A percentile compares a stretch with the other conserved stretches of the same genome.
Conservation (phyloP, 306 rosid species). For the Casuarina glauca region DNA sequence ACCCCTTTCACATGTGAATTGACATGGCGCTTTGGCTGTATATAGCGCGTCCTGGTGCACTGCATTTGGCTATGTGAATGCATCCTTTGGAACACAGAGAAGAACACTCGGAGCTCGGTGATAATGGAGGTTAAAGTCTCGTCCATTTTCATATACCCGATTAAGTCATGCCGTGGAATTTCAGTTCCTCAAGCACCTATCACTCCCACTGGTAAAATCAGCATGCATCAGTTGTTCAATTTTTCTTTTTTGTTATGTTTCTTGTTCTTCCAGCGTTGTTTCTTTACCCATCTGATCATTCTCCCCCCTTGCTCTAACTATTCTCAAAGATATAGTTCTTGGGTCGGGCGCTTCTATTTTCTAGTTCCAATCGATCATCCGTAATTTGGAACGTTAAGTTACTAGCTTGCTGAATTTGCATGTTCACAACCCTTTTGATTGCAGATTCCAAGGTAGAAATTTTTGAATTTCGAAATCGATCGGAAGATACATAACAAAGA, state of each 20-base stretch:
- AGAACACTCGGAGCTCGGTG: neutral
- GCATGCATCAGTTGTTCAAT: neutral
- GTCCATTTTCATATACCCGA: constrained; percentile 63
- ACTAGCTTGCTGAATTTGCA: neutral
- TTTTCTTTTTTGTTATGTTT: neutral
- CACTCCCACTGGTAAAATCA: constrained; percentile 61
- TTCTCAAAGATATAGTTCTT: neutral
- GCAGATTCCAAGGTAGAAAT: neutral
- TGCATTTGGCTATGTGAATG: neutral
- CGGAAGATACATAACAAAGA: neutral
- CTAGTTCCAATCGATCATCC: neutral
- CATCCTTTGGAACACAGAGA: neutral
- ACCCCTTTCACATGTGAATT: too few relatives aligned
- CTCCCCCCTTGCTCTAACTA: neutral
- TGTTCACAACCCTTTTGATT: neutral
- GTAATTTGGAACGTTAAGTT: neutral
- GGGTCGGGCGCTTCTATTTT: neutral
- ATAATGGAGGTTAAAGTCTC: constrained; percentile 43
- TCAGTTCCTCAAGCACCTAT: constrained; percentile 67
- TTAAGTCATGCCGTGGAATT: constrained; percentile 90
- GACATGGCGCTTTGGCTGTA: too few relatives aligned
- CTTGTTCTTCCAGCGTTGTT: neutral
- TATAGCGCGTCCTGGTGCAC: too few relatives aligned
- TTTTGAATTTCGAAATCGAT: neutral
- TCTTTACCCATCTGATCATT: neutral